Evolutionary conservation across 495 filamentous ascomycete species (phyloP), one percentile per base, ranked within the genome.

Genomic region (Penicillium crystallinum): DNA sequence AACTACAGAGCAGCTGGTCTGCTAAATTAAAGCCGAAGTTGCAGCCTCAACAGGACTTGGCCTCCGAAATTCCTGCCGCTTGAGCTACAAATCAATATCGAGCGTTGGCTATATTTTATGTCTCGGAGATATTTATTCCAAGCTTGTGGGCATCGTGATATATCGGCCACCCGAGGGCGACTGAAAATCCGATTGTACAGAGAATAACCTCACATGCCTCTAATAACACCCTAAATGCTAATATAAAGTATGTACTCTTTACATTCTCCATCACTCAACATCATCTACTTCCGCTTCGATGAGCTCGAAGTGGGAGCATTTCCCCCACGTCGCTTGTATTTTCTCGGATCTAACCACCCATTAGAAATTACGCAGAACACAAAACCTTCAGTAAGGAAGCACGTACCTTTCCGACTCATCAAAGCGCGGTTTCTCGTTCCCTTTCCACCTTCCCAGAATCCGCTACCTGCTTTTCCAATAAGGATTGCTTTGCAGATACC

Each of bases 361-460:
- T 41, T 46, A 50, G n/a, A n/a, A n/a, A n/a, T n/a, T n/a, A n/a
- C n/a, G 45, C 36, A 5, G 15, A 35, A 6, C n/a, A 33, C 60
- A 52, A n/a, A 54, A 10, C 35, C 37, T 4, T 30, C 2, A 51
- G 29, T 29, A 38, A 31, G 48, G 54, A n/a, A 36, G 6, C 23
- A 45, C 64, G 33, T 66, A 76, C 75, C 77, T 64, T 87, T 89
- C 49, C 83, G 75, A 53, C 84, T 86, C 88, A 91, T 90, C 52
- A 77, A 63, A 17, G 63, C 66, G 64, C 76, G 81, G 65, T 88
- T 85, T 45, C 88, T 70, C n/a, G 86, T 92, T 9, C 90, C 90
- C 65, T 89, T 91, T 2, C 91, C 91, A 14, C 90, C 91, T 70
- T 96, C 91, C 91, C 91, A 96, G 64, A 89, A 96, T 7, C 90